Evolutionary conservation across 176 grass and related monocot species (phyloP).

Genomic region (Saccharum officinarum): DNA sequence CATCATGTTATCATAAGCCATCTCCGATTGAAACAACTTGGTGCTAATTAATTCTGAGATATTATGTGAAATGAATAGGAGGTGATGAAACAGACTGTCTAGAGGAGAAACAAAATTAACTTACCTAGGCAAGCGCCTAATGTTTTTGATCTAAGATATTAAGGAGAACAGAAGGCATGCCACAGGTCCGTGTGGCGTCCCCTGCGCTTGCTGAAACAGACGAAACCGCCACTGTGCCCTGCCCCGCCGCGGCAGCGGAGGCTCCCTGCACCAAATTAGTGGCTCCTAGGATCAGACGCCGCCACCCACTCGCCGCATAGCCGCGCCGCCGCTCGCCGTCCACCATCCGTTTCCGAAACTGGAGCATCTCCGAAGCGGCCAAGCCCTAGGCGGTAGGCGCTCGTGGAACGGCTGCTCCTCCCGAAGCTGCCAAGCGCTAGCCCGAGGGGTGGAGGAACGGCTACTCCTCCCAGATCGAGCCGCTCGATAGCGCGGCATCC

Average conservation of each 20-base stretch:
- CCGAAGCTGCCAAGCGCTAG: neutral
- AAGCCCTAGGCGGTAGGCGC: neutral
- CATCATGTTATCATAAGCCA: neutral
- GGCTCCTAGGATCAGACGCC: neutral
- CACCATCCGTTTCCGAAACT: neutral
- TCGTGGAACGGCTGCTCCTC: neutral
- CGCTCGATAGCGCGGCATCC: neutral
- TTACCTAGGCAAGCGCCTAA: neutral
- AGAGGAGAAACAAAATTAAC: neutral
- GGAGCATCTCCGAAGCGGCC: neutral
- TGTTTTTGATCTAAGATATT: too few relatives aligned
- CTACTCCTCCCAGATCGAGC: neutral
- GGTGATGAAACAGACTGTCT: neutral
- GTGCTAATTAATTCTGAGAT: neutral
- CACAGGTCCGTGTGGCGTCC: neutral
- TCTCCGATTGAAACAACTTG: neutral
- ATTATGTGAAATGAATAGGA: slow-evolving; percentile 2
- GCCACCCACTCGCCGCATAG: neutral
- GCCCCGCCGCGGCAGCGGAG: neutral
- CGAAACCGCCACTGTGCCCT: neutral
- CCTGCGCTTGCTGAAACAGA: neutral
- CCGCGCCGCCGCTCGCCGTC: neutral
- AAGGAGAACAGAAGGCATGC: neutral
- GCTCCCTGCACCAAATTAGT: neutral
- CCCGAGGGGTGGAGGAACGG: neutral